Base-by-base conservation (phyloP, 768 basidiomycete species). In the Kwoniella dendrophila region DNA sequence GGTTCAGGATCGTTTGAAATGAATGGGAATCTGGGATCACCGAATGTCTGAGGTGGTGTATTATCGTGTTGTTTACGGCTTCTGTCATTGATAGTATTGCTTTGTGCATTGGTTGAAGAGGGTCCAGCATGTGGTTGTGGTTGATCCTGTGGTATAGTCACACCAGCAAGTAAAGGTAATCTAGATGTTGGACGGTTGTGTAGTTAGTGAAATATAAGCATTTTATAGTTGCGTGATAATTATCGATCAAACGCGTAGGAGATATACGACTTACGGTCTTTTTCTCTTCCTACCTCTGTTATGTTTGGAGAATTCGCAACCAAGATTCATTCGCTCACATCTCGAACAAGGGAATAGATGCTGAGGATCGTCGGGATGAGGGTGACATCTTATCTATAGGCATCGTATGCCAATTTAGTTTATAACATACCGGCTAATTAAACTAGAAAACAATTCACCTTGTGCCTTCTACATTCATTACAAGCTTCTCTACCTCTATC, bases 231-330 rank as follows among this genome's bases (percentile, higher is more conserved):
- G 40, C 4, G 43, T 6, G 27, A 12, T 7, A 8, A 10, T n/a
- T 22, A 14, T 50, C 14, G 18, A 26, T 45, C 38, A 30, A 18
- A 8, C 18, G 36, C 36, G 36, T 38, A 38, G 18, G 36, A 8
- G 18, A 7, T 36, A 38, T 29, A 30, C 7, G 32, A 59, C 64
- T 62, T 53, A 62, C 51, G 68, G 52, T 48, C 61, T 43, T 18
- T 61, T 58, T 56, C 66, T 64, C 60, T 70, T 70, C 44, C 69
- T 34, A 5, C 69, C 69, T n/a, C 69, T 26, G 18, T 63, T 59
- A 55, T 70, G 69, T 50, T 70, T 66, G 22, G 66, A 49, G 30
- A 67, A 70, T 45, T 64, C 62, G 41, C 69, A 70, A 16, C 43
- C 22, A n/a, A 70, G 49, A 4, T 55, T 57, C 44, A 62, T 64